Base-by-base conservation (phyloP, 768 basidiomycete species). In the Lactifluus echinatus region DNA sequence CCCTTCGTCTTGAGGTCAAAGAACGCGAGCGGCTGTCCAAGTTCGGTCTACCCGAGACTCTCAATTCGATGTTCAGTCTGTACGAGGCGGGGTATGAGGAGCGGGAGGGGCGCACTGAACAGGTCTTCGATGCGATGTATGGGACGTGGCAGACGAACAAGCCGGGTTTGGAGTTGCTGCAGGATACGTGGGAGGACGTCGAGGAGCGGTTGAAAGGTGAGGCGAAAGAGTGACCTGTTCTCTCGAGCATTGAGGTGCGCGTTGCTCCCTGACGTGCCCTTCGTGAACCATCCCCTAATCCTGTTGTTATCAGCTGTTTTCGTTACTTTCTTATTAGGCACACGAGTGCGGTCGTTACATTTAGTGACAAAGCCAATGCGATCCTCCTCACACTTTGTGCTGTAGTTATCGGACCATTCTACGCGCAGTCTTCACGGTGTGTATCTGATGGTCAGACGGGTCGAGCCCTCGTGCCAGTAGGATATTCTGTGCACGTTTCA, bases 81-180 rank as follows among this genome's bases (percentile, higher is more conserved):
- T 53, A 52, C 24, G 55, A 39, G 15, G 24, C 31, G 10, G 42
- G 39, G 1, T 42, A 42, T 10, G 49, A 55, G 42, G 46, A 62
- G 12, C 44, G 44, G n/a, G 50, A 62, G 28, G 2, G 29, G 10
- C 51, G 60, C 8, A 19, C 53, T 12, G 53, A 42, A 36, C 40
- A 61, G 45, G 60, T 58, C 14, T 58, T 58, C 11, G 63, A 58
- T 23, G 63, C 60, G 37, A 45, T 63, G 53, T 63, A 62, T 42
- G 63, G 63, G 49, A 63, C 63, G 28, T 45, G 26, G 44, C 43
- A 55, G 40, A 57, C 31, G 26, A 28, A 50, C 11, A 50, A 44
- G 45, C 51, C 60, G 0, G 63, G 63, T 12, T 49, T 63, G 56
- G 63, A 58, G 33, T 15, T 63, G 49, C 31, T 63, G 46, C 49